phyloP scores from a whole-genome alignment of 1,284 basidiomycete species.

The Irpex sp. region DNA sequence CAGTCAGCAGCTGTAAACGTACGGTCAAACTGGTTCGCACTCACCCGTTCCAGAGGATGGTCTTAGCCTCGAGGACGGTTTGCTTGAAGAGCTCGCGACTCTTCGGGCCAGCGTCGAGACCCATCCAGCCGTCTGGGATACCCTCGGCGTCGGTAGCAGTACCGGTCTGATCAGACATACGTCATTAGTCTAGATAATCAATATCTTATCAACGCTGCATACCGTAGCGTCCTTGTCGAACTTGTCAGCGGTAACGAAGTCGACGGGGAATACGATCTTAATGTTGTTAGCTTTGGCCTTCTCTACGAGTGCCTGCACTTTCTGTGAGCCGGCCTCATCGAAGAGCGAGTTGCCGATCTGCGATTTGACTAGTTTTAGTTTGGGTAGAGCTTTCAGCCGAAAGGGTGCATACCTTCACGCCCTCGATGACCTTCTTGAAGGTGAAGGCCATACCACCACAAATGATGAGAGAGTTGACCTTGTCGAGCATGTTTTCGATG shows the following conservation, averaged over 20 bases:
- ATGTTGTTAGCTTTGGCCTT: constrained; percentile 95
- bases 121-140: constrained; percentile 94
- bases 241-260: constrained; percentile 93
- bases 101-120: constrained; percentile 86
- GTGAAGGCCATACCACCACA: constrained; percentile 99
- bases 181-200: background rate
- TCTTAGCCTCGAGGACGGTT: constrained; percentile 88
- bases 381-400: constrained; percentile 4
- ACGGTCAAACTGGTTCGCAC: constrained; percentile 10
- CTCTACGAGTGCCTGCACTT: constrained; percentile 82
- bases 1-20: background rate
- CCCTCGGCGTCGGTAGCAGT: constrained; percentile 79
- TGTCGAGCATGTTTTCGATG: constrained; percentile 99
- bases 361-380: constrained; percentile 10
- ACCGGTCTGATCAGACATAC: constrained; percentile 48
- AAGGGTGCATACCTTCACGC: constrained; percentile 52
- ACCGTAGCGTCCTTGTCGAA: constrained; percentile 92
- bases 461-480: constrained; percentile 96
- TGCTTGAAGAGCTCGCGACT: constrained; percentile 77
- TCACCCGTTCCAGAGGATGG: constrained; percentile 97
- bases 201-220: background rate
- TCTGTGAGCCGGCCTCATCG: constrained; percentile 86
- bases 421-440: constrained; percentile 94
- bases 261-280: constrained; percentile 93
- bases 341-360: constrained; percentile 95